These are phyloP conservation scores for Orychophragmus violaceus DNA, from an alignment of 345 rosid genomes.

Conservation along the genomic window DNA sequence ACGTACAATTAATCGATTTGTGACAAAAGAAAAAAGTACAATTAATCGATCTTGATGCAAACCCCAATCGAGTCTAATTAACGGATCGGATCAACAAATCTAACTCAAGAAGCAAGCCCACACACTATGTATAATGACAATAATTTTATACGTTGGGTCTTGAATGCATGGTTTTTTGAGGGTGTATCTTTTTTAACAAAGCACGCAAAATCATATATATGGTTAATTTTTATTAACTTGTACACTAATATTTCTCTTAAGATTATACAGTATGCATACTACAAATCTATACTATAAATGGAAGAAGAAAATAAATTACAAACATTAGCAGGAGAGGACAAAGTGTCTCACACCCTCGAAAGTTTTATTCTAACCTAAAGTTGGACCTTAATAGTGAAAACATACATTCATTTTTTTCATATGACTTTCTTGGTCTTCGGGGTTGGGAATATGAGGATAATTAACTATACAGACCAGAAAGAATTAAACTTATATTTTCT, in stretches of 20 bases:
- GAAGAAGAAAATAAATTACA: not conserved
- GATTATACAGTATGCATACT: not conserved
- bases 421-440: not conserved
- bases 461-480: not conserved
- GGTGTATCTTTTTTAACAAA: not conserved
- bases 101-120: not conserved
- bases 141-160: not conserved
- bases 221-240: not conserved
- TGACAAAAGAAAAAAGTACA: no score
- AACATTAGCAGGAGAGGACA: not conserved
- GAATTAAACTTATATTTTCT: not conserved
- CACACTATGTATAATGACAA: not conserved
- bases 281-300: not conserved
- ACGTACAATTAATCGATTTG: no score
- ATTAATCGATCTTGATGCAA: no score
- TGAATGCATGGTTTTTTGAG: not conserved
- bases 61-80: no score
- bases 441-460: not conserved
- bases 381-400: not conserved
- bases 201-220: not conserved
- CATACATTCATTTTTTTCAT: not conserved
- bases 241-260: not conserved
- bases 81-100: not conserved
- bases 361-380: not conserved
- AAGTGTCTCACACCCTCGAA: not conserved